Percentiles rank a stretch among this genome's conserved stretches.
phyloP scores from a whole-genome alignment of 2,329 filamentous ascomycete genomes.

The Apiospora aurea region DNA sequence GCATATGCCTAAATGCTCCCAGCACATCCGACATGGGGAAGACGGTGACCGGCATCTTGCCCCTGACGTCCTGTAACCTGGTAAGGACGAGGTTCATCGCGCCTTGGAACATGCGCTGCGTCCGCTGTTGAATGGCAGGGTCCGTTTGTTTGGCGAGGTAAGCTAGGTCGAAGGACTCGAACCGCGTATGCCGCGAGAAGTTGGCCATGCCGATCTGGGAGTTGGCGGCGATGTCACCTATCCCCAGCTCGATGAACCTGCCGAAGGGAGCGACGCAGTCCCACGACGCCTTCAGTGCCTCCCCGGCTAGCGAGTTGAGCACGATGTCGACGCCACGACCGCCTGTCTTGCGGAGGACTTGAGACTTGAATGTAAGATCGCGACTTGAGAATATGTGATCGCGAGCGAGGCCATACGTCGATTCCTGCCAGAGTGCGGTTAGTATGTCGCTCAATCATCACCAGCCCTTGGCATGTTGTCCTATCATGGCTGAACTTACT shows the following conservation, averaged over 20 bases:
- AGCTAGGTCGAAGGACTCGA: constrained; percentile 32
- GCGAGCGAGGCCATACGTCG: constrained; percentile 33
- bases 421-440: neutral
- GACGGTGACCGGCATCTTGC: constrained; percentile 25
- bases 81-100: constrained; percentile 23
- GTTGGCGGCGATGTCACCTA: constrained; percentile 28
- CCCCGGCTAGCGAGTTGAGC: constrained; percentile 19
- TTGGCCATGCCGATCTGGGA: constrained; percentile 26
- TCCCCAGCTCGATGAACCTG: constrained; percentile 33
- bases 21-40: constrained; percentile 30
- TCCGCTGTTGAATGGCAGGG: neutral
- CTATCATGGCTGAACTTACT: neutral
- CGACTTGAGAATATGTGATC: constrained; percentile 35
- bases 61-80: neutral
- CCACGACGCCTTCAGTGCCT: constrained; percentile 37
- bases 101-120: constrained; percentile 31
- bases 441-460: neutral
- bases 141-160: constrained; percentile 30
- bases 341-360: constrained; percentile 28
- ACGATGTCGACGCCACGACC: constrained; percentile 4
- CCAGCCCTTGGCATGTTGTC: neutral
- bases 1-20: constrained; percentile 34
- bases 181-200: constrained; percentile 31
- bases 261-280: constrained; percentile 42
- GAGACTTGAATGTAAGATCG: constrained; percentile 31